These are phyloP conservation scores for Colletotrichum falcatum DNA, from an alignment of 2,329 filamentous ascomycete genomes.

Conservation along the genomic window DNA sequence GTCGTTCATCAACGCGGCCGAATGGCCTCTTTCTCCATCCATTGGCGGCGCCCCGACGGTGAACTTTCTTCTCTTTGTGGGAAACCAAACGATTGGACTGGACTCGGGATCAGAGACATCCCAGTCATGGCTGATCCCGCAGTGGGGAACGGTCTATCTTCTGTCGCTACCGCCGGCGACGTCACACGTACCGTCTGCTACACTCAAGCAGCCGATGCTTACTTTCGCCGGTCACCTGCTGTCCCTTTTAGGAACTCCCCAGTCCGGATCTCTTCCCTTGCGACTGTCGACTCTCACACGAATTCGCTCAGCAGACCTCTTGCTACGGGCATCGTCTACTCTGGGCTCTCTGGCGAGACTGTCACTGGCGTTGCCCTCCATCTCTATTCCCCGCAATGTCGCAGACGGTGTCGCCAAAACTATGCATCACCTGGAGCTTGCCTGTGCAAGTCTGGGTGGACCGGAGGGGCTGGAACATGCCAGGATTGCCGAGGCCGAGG, in stretches of 20 bases:
- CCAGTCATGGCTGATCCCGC: slow-evolving; percentile 89
- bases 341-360: slow-evolving; percentile 92
- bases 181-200: slow-evolving; percentile 69
- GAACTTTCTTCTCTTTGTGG: slow-evolving; percentile 94
- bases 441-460: slow-evolving; percentile 78
- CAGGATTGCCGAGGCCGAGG: slow-evolving; percentile 85
- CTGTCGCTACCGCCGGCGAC: slow-evolving; percentile 61
- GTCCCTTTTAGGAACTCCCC: slow-evolving; percentile 86
- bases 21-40: slow-evolving; percentile 95
- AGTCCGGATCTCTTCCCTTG: slow-evolving; percentile 85
- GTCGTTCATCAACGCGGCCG: slow-evolving; percentile 96
- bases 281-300: slow-evolving; percentile 86
- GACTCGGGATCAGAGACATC: slow-evolving; percentile 61
- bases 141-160: slow-evolving; percentile 84
- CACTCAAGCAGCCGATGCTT: slow-evolving; percentile 83
- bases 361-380: slow-evolving; percentile 84
- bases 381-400: slow-evolving; percentile 89
- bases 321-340: slow-evolving; percentile 91
- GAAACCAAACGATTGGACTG: slow-evolving; percentile 76
- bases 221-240: slow-evolving; percentile 93
- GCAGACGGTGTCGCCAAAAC: slow-evolving; percentile 86
- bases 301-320: slow-evolving; percentile 85
- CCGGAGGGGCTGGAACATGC: slow-evolving; percentile 81
- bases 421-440: slow-evolving; percentile 79
- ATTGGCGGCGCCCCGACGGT: slow-evolving; percentile 94